Conservation (phyloP, 306 rosid species). For the Quercus suber region DNA sequence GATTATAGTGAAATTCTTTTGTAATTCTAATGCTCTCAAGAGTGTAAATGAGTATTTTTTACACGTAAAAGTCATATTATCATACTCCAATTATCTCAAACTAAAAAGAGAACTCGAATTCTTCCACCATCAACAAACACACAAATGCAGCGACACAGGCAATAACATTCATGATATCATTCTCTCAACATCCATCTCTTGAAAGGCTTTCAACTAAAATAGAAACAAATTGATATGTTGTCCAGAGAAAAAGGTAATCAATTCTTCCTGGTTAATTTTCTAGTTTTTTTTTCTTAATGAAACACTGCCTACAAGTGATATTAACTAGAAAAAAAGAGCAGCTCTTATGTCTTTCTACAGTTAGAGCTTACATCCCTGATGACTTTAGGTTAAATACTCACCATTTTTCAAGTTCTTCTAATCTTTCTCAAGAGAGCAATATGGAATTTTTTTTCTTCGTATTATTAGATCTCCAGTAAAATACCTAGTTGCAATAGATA, state of each 20-base stretch:
- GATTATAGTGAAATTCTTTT: constrained; percentile 47
- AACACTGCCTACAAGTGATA: neutral
- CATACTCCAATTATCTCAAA: constrained; percentile 1
- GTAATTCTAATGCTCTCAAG: constrained; percentile 29
- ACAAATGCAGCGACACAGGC: neutral
- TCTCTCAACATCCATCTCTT: neutral
- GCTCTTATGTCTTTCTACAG: neutral
- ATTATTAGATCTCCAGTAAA: neutral
- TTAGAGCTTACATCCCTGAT: neutral
- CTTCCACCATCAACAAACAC: constrained; percentile 4
- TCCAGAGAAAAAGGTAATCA: neutral
- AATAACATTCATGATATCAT: neutral
- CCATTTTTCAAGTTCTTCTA: neutral
- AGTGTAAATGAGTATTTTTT: constrained; percentile 9
- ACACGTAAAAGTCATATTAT: constrained; percentile 24
- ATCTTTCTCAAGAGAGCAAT: neutral
- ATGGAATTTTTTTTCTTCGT: neutral
- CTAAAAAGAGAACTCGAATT: constrained; percentile 4
- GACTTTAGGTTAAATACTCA: neutral
- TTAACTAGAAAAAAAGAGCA: neutral
- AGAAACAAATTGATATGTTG: neutral
- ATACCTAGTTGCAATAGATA: neutral
- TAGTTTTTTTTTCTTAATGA: neutral
- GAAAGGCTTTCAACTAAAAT: neutral
- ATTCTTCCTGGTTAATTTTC: neutral